Evolutionary conservation across 305 asterid genomes (phyloP).

Genomic region (Solanum chacoense): DNA sequence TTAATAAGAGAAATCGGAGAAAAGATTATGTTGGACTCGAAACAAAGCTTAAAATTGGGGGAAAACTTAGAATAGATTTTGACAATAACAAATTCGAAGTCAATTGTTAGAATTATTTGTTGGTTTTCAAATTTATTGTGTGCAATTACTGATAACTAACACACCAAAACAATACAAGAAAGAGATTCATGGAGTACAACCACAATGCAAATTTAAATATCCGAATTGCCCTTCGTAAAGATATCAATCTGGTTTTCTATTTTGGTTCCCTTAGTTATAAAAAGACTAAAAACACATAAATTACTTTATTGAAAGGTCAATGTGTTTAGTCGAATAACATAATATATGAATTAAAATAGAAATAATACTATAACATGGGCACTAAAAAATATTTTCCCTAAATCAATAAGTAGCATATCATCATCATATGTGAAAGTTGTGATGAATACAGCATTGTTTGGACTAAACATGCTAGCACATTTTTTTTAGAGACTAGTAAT

Average conservation of each 20-base stretch:
- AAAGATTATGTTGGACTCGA: background rate
- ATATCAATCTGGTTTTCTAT: background rate
- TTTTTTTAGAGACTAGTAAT: no score
- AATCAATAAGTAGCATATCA: background rate
- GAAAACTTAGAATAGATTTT: background rate
- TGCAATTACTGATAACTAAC: background rate
- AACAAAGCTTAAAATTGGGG: background rate
- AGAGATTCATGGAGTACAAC: background rate
- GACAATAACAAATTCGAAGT: background rate
- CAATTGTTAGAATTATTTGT: background rate
- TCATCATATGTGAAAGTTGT: background rate
- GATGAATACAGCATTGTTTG: background rate
- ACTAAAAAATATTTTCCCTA: background rate
- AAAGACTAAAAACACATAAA: background rate
- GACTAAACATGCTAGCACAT: background rate
- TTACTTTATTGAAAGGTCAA: background rate
- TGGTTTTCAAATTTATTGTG: background rate
- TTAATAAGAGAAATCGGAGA: no score
- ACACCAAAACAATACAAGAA: background rate
- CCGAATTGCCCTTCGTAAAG: background rate
- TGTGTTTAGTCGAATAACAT: background rate
- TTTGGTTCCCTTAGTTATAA: background rate
- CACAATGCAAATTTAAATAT: background rate
- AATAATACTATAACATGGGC: background rate
- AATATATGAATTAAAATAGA: background rate